These are phyloP conservation scores for Plasmodium fragile DNA, from an alignment of 169 alveolate species.

Conservation along the genomic window DNA sequence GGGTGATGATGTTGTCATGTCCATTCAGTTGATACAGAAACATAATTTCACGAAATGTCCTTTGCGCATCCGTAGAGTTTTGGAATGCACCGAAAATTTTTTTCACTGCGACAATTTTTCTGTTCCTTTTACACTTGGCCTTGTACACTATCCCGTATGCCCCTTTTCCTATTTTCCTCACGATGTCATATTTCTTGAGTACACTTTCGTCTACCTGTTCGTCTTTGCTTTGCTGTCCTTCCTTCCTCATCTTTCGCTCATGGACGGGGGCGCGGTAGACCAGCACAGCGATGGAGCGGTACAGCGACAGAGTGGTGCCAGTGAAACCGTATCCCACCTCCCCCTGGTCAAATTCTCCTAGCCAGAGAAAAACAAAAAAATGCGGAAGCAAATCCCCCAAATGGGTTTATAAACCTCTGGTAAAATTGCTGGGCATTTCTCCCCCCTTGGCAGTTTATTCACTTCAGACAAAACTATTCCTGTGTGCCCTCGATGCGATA, in stretches of 20 bases:
- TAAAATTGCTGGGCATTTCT: neutral
- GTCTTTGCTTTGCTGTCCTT: neutral
- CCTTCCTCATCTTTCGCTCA: neutral
- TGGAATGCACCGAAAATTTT: slow-evolving; percentile 99
- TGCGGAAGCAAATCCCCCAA: neutral
- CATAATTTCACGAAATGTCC: slow-evolving; percentile 99
- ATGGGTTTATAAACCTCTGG: neutral
- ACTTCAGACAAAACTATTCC: neutral
- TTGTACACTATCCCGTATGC: slow-evolving; percentile 99
- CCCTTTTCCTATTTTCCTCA: slow-evolving; percentile 95
- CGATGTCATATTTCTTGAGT: slow-evolving; percentile 91
- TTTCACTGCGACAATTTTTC: slow-evolving; percentile 98
- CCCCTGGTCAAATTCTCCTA: neutral
- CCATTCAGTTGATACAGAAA: slow-evolving; percentile 94
- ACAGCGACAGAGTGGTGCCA: neutral
- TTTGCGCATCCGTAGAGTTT: slow-evolving; percentile 99
- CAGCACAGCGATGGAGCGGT: neutral
- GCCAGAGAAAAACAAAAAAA: slow-evolving; percentile 1
- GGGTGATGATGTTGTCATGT: slow-evolving; percentile 95
- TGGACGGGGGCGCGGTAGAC: neutral
- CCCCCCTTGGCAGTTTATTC: neutral
- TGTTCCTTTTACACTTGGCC: slow-evolving; percentile 95
- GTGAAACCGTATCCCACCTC: neutral
- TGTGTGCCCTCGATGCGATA: neutral
- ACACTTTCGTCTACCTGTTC: slow-evolving; percentile 93